phyloP scores from a whole-genome alignment of 768 basidiomycete genomes.

The Collybia sp. region DNA sequence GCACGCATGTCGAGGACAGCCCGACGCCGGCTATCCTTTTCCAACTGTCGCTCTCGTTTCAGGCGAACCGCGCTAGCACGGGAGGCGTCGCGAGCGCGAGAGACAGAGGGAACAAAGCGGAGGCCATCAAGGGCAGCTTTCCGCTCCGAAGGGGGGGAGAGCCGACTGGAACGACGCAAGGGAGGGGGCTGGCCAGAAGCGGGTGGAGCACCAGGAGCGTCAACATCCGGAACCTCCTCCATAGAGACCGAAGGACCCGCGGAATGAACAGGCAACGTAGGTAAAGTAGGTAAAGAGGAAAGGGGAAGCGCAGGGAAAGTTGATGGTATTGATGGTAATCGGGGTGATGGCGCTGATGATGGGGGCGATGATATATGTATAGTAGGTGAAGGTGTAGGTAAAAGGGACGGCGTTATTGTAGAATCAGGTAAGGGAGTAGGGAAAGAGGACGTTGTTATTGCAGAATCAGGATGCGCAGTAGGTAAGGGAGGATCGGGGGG shows the following conservation, averaged over 20 bases:
- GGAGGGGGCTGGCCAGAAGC: not conserved
- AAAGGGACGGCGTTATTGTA: too few species aligned
- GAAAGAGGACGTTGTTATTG: too few species aligned
- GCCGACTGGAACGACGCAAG: not conserved
- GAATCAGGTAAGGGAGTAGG: too few species aligned
- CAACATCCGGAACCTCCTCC: not conserved
- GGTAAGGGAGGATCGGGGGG: too few species aligned
- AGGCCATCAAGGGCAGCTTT: not conserved
- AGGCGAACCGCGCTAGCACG: not conserved
- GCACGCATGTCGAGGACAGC: not conserved
- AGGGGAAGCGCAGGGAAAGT: not conserved
- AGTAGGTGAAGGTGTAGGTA: too few species aligned
- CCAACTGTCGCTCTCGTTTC: not conserved
- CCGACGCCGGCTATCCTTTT: not conserved
- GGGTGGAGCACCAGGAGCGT: not conserved
- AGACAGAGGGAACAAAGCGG: not conserved
- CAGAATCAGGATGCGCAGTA: too few species aligned
- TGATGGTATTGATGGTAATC: not conserved
- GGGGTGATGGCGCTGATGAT: constrained; percentile 1
- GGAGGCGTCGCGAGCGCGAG: not conserved
- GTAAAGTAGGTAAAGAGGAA: not conserved
- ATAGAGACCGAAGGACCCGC: not conserved
- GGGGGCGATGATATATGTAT: too few species aligned
- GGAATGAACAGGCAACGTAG: not conserved
- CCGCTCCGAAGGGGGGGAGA: not conserved